phyloP scores from a whole-genome alignment of 306 rosid genomes.

The Oemleria cerasiformis region DNA sequence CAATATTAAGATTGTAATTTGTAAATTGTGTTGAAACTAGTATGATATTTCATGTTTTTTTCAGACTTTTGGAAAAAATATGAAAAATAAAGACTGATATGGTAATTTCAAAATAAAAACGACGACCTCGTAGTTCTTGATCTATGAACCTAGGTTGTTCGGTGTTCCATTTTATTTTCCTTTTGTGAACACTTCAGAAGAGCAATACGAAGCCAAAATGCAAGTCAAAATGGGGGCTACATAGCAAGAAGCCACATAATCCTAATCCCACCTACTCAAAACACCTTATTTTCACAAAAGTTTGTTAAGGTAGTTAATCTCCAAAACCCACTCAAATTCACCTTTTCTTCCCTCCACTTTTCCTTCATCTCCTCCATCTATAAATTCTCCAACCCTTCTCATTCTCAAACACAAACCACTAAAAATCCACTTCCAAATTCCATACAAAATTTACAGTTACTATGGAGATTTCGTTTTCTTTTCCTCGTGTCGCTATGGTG shows the following conservation, averaged over 20 bases:
- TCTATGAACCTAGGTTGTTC: constrained; percentile 9
- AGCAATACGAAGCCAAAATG: constrained; percentile 12
- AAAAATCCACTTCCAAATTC: constrained; percentile 3
- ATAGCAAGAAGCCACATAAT: constrained; percentile 17
- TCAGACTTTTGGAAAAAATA: no score
- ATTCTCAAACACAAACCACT: constrained; percentile 22
- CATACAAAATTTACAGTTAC: not conserved
- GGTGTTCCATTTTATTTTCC: no score
- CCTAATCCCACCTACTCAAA: constrained; percentile 28
- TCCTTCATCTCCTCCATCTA: constrained; percentile 23
- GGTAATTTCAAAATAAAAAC: no score
- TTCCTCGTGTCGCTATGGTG: constrained; percentile 17
- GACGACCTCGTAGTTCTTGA: no score
- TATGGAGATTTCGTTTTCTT: constrained; percentile 31
- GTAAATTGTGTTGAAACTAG: no score
- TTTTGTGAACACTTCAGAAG: no score
- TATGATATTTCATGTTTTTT: no score
- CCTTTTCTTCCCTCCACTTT: constrained; percentile 22
- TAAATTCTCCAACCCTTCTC: constrained; percentile 43
- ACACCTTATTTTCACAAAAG: constrained; percentile 22
- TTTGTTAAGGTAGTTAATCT: constrained; percentile 73
- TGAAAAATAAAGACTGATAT: no score
- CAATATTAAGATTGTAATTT: no score
- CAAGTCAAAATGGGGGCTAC: constrained; percentile 22
- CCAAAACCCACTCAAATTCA: constrained; percentile 56